A percentile compares a stretch with the other conserved stretches of the same genome.
phyloP scores from a whole-genome alignment of 2,329 filamentous ascomycete species.

The Volutella citrinella region DNA sequence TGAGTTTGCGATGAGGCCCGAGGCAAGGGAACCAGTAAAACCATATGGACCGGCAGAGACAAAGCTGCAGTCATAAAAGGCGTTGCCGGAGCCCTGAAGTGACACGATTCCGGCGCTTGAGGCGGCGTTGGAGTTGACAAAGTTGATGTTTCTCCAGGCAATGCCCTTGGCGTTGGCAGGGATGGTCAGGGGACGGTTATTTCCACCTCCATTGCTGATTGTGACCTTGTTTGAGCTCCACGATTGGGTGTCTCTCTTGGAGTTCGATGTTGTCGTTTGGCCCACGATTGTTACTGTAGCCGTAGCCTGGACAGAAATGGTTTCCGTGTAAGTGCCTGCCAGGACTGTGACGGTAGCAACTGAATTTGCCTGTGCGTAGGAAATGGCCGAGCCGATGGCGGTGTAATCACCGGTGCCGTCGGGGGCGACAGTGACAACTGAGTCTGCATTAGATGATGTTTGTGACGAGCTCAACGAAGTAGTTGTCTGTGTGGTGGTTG shows the following conservation, averaged over 20 bases:
- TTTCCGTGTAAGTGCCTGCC: conserved; percentile 43
- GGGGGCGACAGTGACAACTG: conserved; percentile 40
- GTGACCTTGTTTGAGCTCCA: conserved; percentile 10
- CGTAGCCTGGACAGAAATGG: conserved; percentile 36
- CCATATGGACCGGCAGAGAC: conserved; percentile 32
- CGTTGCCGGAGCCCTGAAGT: conserved; percentile 15
- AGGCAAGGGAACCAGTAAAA: conserved; percentile 27
- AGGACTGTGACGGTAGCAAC: conserved; percentile 42
- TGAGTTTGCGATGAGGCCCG: conserved; percentile 39
- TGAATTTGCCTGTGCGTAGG: conserved; percentile 36
- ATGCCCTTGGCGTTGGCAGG: conserved; percentile 5
- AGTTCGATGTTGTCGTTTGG: conserved; percentile 27
- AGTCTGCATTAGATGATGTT: conserved; percentile 16
- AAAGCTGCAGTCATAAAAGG: conserved; percentile 40
- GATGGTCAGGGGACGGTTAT: conserved; percentile 8
- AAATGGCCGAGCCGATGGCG: conserved; percentile 41
- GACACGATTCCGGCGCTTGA: conserved; percentile 6
- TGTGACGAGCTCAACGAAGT: conserved; percentile 9
- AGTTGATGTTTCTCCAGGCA: conserved; percentile 18
- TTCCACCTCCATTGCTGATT: conserved; percentile 12
- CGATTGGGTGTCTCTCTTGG: conserved; percentile 20
- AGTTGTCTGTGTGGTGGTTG: conserved; percentile 7
- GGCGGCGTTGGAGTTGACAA: conserved; percentile 11
- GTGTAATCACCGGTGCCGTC: conserved; percentile 44
- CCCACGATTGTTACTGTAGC: conserved; percentile 41